Conservation (phyloP, 192 early-diverging fungal species). For the Coemansia sp. region DNA sequence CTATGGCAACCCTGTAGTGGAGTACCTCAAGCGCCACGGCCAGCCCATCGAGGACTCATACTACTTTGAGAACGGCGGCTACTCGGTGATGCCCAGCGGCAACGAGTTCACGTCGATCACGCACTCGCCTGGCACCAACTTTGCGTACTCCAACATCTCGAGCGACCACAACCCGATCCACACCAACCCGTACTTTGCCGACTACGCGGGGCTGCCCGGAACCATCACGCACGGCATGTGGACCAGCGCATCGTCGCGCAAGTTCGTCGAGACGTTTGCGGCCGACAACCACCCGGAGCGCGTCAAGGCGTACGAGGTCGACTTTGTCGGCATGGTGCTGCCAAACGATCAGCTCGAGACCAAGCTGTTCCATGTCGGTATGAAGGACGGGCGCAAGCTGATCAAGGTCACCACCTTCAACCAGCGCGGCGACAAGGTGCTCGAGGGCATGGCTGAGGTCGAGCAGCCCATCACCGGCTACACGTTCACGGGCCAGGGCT, state of each 20-base stretch:
- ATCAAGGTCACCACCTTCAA: conserved; percentile 89
- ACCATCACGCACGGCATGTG: conserved; percentile 99
- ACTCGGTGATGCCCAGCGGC: conserved; percentile 87
- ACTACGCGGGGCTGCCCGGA: conserved; percentile 83
- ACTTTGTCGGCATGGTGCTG: conserved; percentile 91
- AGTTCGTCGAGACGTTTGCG: conserved; percentile 94
- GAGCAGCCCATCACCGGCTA: conserved; percentile 89
- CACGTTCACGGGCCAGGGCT: conserved; percentile 96
- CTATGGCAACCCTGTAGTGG: conserved; percentile 86
- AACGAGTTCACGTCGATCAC: conserved; percentile 85
- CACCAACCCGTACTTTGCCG: conserved; percentile 93
- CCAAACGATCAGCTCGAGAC: conserved; percentile 87
- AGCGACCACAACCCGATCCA: conserved; percentile 97
- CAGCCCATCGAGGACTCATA: conserved; percentile 83
- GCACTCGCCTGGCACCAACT: conserved; percentile 82
- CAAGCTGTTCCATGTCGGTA: conserved; percentile 89
- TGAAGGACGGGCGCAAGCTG: conserved; percentile 95
- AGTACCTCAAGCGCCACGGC: conserved; percentile 85
- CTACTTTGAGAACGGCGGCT: conserved; percentile 88
- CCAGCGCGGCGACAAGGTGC: conserved; percentile 73
- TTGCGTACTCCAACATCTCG: conserved; percentile 82
- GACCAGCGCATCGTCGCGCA: conserved; percentile 90
- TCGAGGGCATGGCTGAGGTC: conserved; percentile 89
- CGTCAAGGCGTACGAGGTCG: conserved; percentile 81
- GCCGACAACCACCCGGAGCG: conserved; percentile 90